Evolutionary conservation across 78 protist species (phyloP).

Genomic region (Andalucia godoyi): DNA sequence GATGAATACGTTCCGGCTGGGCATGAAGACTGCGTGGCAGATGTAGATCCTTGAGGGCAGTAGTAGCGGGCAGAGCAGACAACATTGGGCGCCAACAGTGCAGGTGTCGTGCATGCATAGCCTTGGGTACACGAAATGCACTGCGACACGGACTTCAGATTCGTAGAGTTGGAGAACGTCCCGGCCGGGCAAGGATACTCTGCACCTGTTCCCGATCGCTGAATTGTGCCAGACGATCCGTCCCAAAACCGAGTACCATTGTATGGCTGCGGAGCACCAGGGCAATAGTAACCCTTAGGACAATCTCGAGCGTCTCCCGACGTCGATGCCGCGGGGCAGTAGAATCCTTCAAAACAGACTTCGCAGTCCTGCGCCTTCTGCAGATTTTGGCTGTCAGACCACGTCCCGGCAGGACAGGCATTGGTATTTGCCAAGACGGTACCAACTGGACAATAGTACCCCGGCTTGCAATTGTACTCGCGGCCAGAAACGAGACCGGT

Average conservation of each 20-base stretch:
- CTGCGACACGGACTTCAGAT: not conserved
- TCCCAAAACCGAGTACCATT: not conserved
- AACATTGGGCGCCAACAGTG: not conserved
- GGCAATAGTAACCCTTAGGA: constrained; percentile 25
- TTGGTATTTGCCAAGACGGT: not conserved
- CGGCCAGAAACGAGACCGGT: not conserved
- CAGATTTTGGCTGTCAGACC: constrained; percentile 13
- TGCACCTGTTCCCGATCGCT: not conserved
- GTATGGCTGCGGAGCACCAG: not conserved
- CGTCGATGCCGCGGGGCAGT: constrained; percentile 13
- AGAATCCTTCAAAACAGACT: constrained; percentile 20
- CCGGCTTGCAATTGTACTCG: not conserved
- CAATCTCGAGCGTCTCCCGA: not conserved
- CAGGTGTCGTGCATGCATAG: not conserved
- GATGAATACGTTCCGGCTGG: not conserved
- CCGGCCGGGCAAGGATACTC: not conserved
- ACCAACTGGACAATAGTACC: constrained; percentile 12
- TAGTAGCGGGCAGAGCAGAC: constrained; percentile 17
- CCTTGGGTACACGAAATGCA: not conserved
- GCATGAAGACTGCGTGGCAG: not conserved
- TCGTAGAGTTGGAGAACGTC: not conserved
- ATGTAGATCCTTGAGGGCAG: constrained; percentile 8
- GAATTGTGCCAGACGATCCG: not conserved
- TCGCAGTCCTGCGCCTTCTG: not conserved
- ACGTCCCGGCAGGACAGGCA: constrained; percentile 35